These are phyloP conservation scores for Leptographium lundbergii DNA, from an alignment of 2,329 filamentous ascomycete species.

Conservation along the genomic window DNA sequence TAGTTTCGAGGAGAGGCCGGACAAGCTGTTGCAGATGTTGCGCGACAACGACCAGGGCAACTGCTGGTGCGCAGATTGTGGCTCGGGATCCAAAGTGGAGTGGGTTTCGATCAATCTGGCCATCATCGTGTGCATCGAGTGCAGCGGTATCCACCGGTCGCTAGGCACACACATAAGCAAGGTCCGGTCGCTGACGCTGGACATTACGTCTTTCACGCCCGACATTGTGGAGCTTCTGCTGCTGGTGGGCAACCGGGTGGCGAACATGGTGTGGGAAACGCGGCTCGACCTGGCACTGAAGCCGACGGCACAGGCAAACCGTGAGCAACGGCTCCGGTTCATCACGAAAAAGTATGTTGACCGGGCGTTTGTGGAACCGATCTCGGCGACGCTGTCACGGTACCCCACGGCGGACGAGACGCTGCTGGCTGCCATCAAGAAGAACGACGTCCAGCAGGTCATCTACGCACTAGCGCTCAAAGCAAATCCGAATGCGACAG, in stretches of 20 bases:
- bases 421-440: constrained; percentile 84
- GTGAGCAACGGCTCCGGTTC: constrained; percentile 85
- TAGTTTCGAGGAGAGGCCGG: constrained; percentile 68
- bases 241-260: constrained; percentile 83
- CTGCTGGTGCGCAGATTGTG: constrained; percentile 87
- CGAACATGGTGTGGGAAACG: constrained; percentile 95
- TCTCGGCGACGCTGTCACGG: constrained; percentile 61
- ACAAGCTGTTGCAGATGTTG: constrained; percentile 74
- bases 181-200: constrained; percentile 84
- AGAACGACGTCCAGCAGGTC: constrained; percentile 87
- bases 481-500: constrained; percentile 76
- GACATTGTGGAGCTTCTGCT: constrained; percentile 93
- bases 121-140: constrained; percentile 94
- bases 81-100: constrained; percentile 82
- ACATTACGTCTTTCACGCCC: constrained; percentile 90
- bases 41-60: constrained; percentile 88
- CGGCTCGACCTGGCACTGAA: constrained; percentile 63
- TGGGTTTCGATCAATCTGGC: constrained; percentile 98
- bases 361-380: constrained; percentile 64
- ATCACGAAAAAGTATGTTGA: constrained; percentile 95
- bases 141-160: constrained; percentile 91
- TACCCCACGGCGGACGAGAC: constrained; percentile 76
- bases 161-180: constrained; percentile 97
- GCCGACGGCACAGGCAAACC: constrained; percentile 61
- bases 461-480: constrained; percentile 78